A percentile compares a stretch with the other conserved stretches of the same genome.
Evolutionary conservation across 257 asterid species (phyloP).

Genomic region (Linderniella brevidens): DNA sequence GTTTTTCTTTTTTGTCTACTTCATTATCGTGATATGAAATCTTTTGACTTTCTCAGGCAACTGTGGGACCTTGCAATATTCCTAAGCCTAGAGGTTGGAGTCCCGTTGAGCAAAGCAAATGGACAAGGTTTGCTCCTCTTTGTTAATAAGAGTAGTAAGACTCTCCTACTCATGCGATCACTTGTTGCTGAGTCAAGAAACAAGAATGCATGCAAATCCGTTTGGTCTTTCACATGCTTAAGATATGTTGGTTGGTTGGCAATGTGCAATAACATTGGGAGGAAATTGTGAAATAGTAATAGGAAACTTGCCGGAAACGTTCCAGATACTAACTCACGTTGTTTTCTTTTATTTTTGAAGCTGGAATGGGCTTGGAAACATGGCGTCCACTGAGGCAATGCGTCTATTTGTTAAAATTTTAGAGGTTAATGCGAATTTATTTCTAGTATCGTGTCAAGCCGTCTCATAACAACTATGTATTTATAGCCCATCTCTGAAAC

Average conservation of each 20-base stretch:
- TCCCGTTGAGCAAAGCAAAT: conserved; percentile 87
- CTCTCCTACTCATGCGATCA: too few relatives aligned
- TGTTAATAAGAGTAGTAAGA: too few relatives aligned
- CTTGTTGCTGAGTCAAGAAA: too few relatives aligned
- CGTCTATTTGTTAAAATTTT: conserved; percentile 92
- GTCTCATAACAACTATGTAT: conserved; percentile 8
- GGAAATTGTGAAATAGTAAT: too few relatives aligned
- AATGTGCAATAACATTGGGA: too few relatives aligned
- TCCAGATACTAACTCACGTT: conserved; percentile 9
- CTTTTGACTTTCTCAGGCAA: conserved; percentile 52
- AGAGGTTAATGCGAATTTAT: conserved; percentile 43
- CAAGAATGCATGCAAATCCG: too few relatives aligned
- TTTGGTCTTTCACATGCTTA: too few relatives aligned
- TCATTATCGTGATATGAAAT: conserved; percentile 4
- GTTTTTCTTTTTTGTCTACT: conserved; percentile 5
- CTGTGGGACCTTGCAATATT: conserved; percentile 76
- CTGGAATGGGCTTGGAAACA: conserved; percentile 87
- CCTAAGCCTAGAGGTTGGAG: conserved; percentile 96
- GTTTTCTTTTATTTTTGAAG: conserved; percentile 23
- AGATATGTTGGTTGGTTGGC: too few relatives aligned
- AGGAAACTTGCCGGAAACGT: background rate
- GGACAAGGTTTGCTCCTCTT: conserved; percentile 56
- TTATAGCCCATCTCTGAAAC: conserved; percentile 12
- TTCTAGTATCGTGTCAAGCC: conserved; percentile 7
- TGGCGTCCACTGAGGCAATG: conserved; percentile 92